These are phyloP conservation scores for Aureobasidium subglaciale DNA, from an alignment of 2,329 filamentous ascomycete species.

Conservation along the genomic window DNA sequence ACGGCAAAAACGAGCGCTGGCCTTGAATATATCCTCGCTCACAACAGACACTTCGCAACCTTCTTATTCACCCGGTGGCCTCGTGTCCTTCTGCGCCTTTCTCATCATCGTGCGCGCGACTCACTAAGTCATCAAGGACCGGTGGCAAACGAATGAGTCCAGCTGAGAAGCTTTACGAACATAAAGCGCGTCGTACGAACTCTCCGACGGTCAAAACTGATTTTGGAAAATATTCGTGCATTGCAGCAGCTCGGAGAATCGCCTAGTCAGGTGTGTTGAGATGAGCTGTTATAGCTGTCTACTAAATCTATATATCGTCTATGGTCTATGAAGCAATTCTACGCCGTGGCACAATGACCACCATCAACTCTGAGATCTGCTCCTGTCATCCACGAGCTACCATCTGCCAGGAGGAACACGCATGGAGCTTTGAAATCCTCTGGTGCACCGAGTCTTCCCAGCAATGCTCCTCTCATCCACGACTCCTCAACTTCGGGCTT, in stretches of 20 bases:
- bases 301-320: not conserved
- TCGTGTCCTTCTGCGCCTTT: too few relatives aligned
- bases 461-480: conserved; percentile 48
- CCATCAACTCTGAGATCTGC: conserved; percentile 65
- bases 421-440: conserved; percentile 59
- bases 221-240: too few relatives aligned
- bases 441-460: conserved; percentile 47
- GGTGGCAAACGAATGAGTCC: too few relatives aligned
- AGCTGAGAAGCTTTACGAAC: too few relatives aligned
- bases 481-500: conserved; percentile 46
- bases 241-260: too few relatives aligned
- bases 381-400: conserved; percentile 64
- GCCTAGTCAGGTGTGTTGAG: too few relatives aligned
- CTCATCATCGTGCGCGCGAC: too few relatives aligned
- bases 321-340: not conserved
- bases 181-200: too few relatives aligned
- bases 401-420: conserved; percentile 60
- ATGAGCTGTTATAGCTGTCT: too few relatives aligned
- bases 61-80: too few relatives aligned
- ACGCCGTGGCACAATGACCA: conserved; percentile 49
- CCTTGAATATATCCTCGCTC: not conserved
- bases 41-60: not conserved
- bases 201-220: too few relatives aligned
- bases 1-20: not conserved
- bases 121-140: too few relatives aligned